These are phyloP conservation scores for Saccharomycopsis sp. DNA, from an alignment of 805 yeast species.

Conservation along the genomic window DNA sequence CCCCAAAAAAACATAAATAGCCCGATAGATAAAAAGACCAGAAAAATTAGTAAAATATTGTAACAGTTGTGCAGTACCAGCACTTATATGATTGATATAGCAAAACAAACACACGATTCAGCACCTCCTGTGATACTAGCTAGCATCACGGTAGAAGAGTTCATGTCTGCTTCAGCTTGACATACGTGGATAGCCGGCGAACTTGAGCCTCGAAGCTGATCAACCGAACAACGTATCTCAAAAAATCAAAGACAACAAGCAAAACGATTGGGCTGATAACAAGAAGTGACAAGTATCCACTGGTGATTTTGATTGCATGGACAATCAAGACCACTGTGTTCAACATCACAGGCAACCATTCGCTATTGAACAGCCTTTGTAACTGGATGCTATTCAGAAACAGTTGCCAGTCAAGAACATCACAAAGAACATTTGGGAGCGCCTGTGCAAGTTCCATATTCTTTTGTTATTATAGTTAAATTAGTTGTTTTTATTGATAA, in stretches of 20 bases:
- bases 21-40: not conserved
- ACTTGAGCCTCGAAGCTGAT: not conserved
- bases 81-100: too few relatives aligned
- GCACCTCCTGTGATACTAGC: not conserved
- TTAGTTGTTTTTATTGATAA: not conserved
- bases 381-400: not conserved
- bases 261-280: slow-evolving; percentile 13
- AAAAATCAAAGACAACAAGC: slow-evolving; percentile 12
- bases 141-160: not conserved
- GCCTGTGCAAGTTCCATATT: not conserved
- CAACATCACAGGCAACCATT: not conserved
- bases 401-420: not conserved
- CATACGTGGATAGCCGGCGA: not conserved
- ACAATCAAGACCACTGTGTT: slow-evolving; percentile 1
- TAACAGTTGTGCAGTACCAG: too few relatives aligned
- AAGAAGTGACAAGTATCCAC: slow-evolving; percentile 11
- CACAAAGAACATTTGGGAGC: not conserved
- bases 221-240: slow-evolving; percentile 4
- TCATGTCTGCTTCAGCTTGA: not conserved
- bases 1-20: not conserved
- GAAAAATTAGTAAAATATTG: not conserved
- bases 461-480: not conserved
- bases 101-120: too few relatives aligned
- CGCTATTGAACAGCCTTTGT: not conserved
- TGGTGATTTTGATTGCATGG: slow-evolving; percentile 8